A percentile compares a stretch with the other conserved stretches of the same genome.
phyloP scores from a whole-genome alignment of 345 rosid species.

The Acer campestre region DNA sequence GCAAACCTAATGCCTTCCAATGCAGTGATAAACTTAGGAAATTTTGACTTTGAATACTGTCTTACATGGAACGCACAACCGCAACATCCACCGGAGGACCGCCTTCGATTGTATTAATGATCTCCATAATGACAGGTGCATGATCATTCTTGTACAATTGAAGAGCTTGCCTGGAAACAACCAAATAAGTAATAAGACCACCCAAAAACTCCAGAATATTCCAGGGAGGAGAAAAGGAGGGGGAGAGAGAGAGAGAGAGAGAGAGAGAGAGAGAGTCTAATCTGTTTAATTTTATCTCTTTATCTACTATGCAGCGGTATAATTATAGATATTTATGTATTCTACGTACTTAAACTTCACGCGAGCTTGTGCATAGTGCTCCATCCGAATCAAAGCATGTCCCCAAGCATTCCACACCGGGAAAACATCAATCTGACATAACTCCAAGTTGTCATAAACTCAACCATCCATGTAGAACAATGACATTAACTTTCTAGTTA shows the following conservation, averaged over 20 bases:
- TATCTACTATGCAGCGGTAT: background rate
- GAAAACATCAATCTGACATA: constrained; percentile 82
- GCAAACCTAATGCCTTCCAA: background rate
- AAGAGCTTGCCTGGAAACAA: constrained; percentile 85
- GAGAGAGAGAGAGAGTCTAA: background rate
- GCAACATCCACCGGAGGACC: constrained; percentile 96
- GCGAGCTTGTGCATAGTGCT: constrained; percentile 89
- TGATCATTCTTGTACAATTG: constrained; percentile 76
- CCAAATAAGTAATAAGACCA: constrained; percentile 20
- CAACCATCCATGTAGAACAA: constrained; percentile 22
- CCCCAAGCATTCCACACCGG: constrained; percentile 99
- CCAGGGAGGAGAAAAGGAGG: background rate
- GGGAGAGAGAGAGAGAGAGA: too few species aligned
- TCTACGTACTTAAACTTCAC: constrained; percentile 86
- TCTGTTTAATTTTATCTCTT: background rate
- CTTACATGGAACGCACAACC: constrained; percentile 91
- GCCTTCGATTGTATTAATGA: constrained; percentile 92
- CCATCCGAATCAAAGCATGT: constrained; percentile 93
- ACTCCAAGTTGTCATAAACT: constrained; percentile 21
- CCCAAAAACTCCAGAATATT: background rate
- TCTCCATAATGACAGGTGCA: constrained; percentile 73
- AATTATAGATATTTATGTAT: background rate
- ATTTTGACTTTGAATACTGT: constrained; percentile 7
- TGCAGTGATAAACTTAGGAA: background rate
- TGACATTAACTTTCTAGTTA: constrained; percentile 17